Base-by-base conservation (phyloP, 1,139 yeast species). In the Geotrichum citri-aurantii region DNA sequence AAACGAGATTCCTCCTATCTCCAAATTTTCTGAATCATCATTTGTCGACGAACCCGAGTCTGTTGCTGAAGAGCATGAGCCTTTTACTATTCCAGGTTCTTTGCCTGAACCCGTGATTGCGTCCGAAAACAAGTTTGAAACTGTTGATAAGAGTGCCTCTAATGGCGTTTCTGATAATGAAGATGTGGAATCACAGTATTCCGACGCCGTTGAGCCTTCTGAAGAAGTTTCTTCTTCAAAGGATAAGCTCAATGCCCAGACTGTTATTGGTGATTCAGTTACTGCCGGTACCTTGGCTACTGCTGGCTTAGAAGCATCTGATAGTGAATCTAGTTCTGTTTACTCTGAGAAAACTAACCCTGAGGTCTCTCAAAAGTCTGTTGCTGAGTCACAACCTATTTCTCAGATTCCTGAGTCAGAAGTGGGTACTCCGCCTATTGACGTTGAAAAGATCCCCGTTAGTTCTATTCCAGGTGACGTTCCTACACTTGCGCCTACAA, bases 181-280 rank as follows among this genome's bases (percentile, higher is more conserved):
- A 11, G 55, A 52, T 52, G 55, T 27, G 3, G 55, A 52, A 19
- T 52, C 55, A 14, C 49, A 44, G 17, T 52, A 52, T 17, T 52
- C 49, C n/a, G 55, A 52, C 27, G 49, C 55, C 7, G n/a, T 52
- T 44, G 55, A 52, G 26, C 26, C 40, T n/a, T 12, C 44, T 29
- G 52, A 50, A n/a, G 27, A 29, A 17, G 44, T 7, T 37, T n/a
- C 27, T 50, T 5, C 44, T 6, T 27, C 10, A 6, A 29, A 50
- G 17, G 17, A 29, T n/a, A n/a, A n/a, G n/a, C n/a, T n/a, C n/a
- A n/a, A n/a, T n/a, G n/a, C n/a, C n/a, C n/a, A n/a, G n/a, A n/a
- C 52, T 33, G 24, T 14, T 10, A 23, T 17, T 10, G 23, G 29
- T 37, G 48, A 10, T 17, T 5, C 17, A 37, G 44, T 14, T 19